Base-by-base conservation (phyloP, 345 rosid species). In the Eucalyptus marginata region DNA sequence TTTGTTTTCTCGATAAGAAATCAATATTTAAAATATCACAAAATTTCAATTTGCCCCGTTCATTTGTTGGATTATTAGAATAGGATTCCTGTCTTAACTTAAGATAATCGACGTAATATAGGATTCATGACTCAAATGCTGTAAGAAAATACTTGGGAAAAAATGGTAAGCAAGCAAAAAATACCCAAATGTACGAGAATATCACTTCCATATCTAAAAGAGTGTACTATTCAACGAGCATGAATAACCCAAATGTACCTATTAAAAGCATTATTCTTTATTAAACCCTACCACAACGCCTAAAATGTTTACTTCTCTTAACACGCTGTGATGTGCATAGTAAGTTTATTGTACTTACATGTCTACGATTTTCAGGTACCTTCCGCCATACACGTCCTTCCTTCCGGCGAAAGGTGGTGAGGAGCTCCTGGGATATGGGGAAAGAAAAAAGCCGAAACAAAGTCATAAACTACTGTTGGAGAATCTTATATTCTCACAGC, bases 341-440 rank as follows among this genome's bases (percentile, higher is more conserved):
- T 7, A n/a, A 64, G 76, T 56, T 56, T 24, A 56, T 56, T n/a
- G 16, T 1, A 64, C 40, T 66, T 8, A n/a, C 22, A 15, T 16
- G 40, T 31, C 43, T 24, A 29, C 68, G 44, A 88, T 88, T 9
- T 85, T 18, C 62, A 91, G 94, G 94, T 92, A 91, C 54, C 93
- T 93, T 68, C 94, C 93, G 4, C 94, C 94, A 0, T 91, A 93
- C 49, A 88, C 93, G 13, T 88, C 91, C 6, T 92, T 90, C 49
- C 27, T 90, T 9, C 91, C 92, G 4, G 49, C 29, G 31, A 90
- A 47, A 16, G 44, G 22, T 8, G 89, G 88, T 9, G 81, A 58
- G 18, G 43, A 81, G 52, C 59, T 36, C 31, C 43, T 52, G 46
- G 25, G 25, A 51, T 12, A 44, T 29, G 40, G 36, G 49, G 56